These are phyloP conservation scores for Phytophthora ohioensis DNA, from an alignment of 352 stramenopile genomes.

Conservation along the genomic window DNA sequence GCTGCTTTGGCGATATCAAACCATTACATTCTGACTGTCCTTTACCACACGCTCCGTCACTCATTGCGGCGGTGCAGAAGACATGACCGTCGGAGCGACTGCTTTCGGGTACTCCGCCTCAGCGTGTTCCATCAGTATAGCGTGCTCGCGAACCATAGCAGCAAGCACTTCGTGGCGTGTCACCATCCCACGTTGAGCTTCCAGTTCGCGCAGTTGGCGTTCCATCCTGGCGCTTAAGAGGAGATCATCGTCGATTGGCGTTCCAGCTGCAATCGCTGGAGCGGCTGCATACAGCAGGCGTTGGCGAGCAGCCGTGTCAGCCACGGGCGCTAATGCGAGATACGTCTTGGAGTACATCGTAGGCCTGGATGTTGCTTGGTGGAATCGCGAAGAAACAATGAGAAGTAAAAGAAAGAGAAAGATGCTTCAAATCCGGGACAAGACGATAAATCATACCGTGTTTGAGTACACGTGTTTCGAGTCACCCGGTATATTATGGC, in stretches of 20 bases:
- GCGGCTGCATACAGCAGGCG: slow-evolving; percentile 1
- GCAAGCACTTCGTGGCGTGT: slow-evolving; percentile 3
- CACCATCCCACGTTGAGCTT: slow-evolving; percentile 10
- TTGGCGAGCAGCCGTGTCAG: slow-evolving; percentile 4
- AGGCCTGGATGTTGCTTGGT: neutral
- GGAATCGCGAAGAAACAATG: too few species aligned
- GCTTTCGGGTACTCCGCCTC: neutral
- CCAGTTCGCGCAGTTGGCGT: slow-evolving; percentile 1
- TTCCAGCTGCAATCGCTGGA: neutral
- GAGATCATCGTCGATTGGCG: slow-evolving; percentile 3
- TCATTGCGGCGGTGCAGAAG: neutral
- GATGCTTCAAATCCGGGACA: neutral
- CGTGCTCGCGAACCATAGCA: slow-evolving; percentile 6
- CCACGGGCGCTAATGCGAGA: slow-evolving; percentile 8
- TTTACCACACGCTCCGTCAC: neutral
- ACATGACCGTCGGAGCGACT: slow-evolving; percentile 1
- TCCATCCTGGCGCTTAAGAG: slow-evolving; percentile 2
- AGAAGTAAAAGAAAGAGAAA: too few species aligned
- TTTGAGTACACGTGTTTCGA: too few species aligned
- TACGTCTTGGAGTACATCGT: slow-evolving; percentile 13
- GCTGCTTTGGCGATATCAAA: too few species aligned
- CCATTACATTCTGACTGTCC: too few species aligned
- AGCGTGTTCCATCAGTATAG: slow-evolving; percentile 6
- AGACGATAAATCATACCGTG: neutral
- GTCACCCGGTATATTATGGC: too few species aligned